Evolutionary conservation across 345 rosid genomes (phyloP), one percentile per base, ranked within the genome.

Genomic region (Lepidium aucheri): DNA sequence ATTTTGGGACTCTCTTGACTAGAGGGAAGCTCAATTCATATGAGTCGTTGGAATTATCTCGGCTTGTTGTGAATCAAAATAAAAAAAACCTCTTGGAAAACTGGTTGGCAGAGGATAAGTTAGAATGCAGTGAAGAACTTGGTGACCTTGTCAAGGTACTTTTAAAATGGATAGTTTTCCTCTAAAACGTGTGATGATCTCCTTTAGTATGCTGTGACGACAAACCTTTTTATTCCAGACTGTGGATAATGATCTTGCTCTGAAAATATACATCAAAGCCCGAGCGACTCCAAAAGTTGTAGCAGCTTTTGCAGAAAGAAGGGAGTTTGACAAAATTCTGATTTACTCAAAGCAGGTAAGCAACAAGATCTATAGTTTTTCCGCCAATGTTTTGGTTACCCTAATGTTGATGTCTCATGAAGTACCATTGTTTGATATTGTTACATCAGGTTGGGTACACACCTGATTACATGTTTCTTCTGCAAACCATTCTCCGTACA

Each of bases 111-210:
- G 99, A 95, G 80, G 99, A 95, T 77, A 95, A 95, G 80, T 77
- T 95, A 79, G 99, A 95, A 74, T 95, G 99, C 65, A 91, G 91
- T 38, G 99, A 95, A 79, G 99, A 95, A 70, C 94, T 95, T 53
- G 99, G 99, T 49, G 99, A 95, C 74, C 95, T 95, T 68, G 99
- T 91, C 74, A 95, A 95, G 96, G 99, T 91, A 52, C 26, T 52
- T n/a, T 49, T 33, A 7, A 65, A 51, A 50, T 57, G 35, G 53
- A 57, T 2, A 16, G n/a, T 24, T 9, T 17, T 50, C 7, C 26
- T 51, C 12, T 4, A 50, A 42, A 41, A 14, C 43, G 42, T 72
- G 60, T 65, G 67, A 50, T 65, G 34, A 30, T 28, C 41, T 53
- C 56, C 22, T 62, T 5, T 44, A 12, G 16, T 35, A 16, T 43